Evolutionary conservation across 1,139 yeast species (phyloP).

Genomic region (Hansenula lynferdii): DNA sequence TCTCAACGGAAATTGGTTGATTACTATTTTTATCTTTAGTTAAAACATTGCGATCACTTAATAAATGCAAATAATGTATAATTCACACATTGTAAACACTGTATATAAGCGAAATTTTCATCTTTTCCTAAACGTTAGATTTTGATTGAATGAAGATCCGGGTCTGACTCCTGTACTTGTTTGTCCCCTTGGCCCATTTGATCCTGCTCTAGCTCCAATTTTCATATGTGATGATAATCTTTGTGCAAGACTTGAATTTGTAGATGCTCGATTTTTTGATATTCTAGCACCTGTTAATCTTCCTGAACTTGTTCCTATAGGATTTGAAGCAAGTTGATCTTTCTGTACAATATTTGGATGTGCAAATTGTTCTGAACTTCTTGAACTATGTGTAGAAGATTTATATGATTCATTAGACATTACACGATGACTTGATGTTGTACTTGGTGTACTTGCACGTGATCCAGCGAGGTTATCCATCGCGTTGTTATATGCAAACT

Average conservation of each 20-base stretch:
- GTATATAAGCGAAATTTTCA: no score
- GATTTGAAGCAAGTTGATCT: neutral
- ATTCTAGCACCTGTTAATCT: constrained; percentile 3
- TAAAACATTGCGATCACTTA: no score
- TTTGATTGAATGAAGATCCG: constrained; percentile 11
- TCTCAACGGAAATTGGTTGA: constrained; percentile 37
- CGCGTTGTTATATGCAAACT: neutral
- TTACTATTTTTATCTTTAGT: constrained; percentile 28
- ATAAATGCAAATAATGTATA: no score
- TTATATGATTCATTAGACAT: neutral
- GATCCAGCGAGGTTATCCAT: no score
- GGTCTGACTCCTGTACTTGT: constrained; percentile 10
- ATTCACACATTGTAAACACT: no score
- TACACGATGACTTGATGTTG: constrained; percentile 1
- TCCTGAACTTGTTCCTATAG: neutral
- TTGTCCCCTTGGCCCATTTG: neutral
- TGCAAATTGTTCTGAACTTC: neutral
- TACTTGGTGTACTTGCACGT: neutral
- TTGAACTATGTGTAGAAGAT: neutral
- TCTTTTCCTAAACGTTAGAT: neutral
- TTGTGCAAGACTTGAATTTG: constrained; percentile 19
- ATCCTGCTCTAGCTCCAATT: constrained; percentile 9
- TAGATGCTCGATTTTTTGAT: constrained; percentile 14
- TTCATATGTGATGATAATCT: constrained; percentile 21
- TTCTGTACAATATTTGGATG: no score